Base-by-base conservation (phyloP, 2,329 filamentous ascomycete species). In the Arthrobotrys sphaeroides region DNA sequence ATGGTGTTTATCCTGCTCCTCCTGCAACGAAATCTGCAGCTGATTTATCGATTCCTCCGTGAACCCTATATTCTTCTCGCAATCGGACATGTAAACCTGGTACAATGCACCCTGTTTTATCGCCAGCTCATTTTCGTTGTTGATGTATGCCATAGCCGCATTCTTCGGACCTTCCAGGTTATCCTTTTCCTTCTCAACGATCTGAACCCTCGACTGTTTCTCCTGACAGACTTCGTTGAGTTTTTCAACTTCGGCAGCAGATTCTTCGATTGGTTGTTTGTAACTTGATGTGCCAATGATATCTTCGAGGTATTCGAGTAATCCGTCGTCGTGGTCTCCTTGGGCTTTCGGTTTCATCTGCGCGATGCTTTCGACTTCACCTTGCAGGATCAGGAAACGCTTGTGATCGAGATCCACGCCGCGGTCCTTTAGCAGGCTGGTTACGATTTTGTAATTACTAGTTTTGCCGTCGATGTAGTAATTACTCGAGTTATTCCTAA, bases 231-330 rank as follows among this genome's bases (percentile, higher is more conserved):
- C 88, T 80, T 99, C 95, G 81, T 99, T 99, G 65, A 98, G 87
- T 0, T 89, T 90, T 83, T 99, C 95, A 0, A 97, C 92, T 82
- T 98, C 92, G 0, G 90, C 84, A 0, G 93, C 94, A 0, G 94
- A 90, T 83, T 99, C 95, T 79, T 99, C 95, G 77, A 99, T 99
- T 0, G 95, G 94, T 0, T 91, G 88, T 84, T 99, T 99, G 85
- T 99, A 99, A 82, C 97, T 97, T 4, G 95, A 98, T 0, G 95
- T 99, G 77, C 96, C 95, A 79, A 99, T 98, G 77, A 99, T 99
- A 80, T 99, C 95, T 82, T 99, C 95, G 0, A 99, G 88, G 78
- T 99, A 99, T 82, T 99, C 95, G 16, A 99, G 86, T 2, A 99
- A 87, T 10, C 95, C 95, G 80, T 99, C 95, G 76, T 99, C 95